Conservation (phyloP, 257 asterid genomes). For the Leonotis leonurus region DNA sequence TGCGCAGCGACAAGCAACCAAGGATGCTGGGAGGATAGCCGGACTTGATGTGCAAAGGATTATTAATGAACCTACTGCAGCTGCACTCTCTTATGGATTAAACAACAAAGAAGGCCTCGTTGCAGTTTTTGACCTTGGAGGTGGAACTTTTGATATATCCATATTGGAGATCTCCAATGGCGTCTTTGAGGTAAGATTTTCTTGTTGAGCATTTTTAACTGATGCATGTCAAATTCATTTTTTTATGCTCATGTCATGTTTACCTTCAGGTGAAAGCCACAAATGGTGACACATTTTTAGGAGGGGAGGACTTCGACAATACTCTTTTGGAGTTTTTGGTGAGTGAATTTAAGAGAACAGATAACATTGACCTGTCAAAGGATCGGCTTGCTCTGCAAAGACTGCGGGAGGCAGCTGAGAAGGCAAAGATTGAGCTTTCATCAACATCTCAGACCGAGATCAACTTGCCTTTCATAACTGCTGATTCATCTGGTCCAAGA, state of each 20-base stretch:
- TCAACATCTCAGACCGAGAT: conserved; percentile 68
- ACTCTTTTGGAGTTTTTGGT: conserved; percentile 57
- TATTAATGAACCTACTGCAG: conserved; percentile 72
- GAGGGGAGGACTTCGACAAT: conserved; percentile 81
- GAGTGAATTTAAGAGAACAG: conserved; percentile 52
- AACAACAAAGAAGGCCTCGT: conserved; percentile 68
- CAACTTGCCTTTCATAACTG: conserved; percentile 66
- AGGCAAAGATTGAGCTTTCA: conserved; percentile 72
- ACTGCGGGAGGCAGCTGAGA: conserved; percentile 78
- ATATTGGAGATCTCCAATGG: conserved; percentile 69
- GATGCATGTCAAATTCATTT: not conserved
- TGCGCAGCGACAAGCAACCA: conserved; percentile 75
- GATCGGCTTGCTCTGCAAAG: conserved; percentile 72
- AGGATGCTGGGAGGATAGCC: conserved; percentile 68
- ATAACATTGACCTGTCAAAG: conserved; percentile 53
- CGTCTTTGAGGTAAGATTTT: conserved; percentile 50
- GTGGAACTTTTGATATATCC: conserved; percentile 70
- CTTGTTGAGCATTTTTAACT: not conserved
- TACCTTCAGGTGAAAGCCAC: conserved; percentile 66
- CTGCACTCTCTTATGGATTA: conserved; percentile 66
- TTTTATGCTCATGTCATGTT: not conserved
- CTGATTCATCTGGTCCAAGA: conserved; percentile 63
- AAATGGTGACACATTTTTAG: conserved; percentile 73
- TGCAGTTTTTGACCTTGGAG: conserved; percentile 76
- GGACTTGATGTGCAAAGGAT: conserved; percentile 74